phyloP scores from a whole-genome alignment of 352 stramenopile genomes.

The Pythium periplocum region DNA sequence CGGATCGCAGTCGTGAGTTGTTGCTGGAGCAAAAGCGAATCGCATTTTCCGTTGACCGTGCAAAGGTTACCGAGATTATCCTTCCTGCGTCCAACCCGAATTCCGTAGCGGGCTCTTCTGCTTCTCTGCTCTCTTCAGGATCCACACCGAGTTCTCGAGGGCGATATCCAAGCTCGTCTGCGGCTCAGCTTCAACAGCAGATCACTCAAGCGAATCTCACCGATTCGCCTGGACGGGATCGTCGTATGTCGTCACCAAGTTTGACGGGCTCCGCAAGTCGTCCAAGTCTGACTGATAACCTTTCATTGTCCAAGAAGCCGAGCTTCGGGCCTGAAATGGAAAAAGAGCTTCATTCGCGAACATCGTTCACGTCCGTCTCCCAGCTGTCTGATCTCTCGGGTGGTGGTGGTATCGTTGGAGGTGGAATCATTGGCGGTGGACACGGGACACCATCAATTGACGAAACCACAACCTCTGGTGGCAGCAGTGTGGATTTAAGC shows the following conservation, averaged over 20 bases:
- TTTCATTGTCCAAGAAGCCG: slow-evolving; percentile 35
- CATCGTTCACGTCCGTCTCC: slow-evolving; percentile 72
- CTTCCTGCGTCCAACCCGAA: slow-evolving; percentile 43
- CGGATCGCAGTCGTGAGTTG: slow-evolving; percentile 65
- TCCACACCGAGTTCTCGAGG: not conserved
- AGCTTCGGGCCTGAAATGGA: slow-evolving; percentile 31
- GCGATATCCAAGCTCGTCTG: slow-evolving; percentile 3
- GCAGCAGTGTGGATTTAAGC: slow-evolving; percentile 1
- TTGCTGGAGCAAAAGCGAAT: slow-evolving; percentile 86
- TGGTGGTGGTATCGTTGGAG: not conserved
- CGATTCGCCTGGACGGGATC: slow-evolving; percentile 1
- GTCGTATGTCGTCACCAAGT: slow-evolving; percentile 26
- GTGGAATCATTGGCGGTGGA: no score
- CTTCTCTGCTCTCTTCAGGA: no score
- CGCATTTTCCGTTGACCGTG: slow-evolving; percentile 77
- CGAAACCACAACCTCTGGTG: not conserved
- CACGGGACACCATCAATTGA: not conserved
- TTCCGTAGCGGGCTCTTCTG: slow-evolving; percentile 4
- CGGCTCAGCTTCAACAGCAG: not conserved
- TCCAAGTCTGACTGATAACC: slow-evolving; percentile 3
- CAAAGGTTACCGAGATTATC: slow-evolving; percentile 83
- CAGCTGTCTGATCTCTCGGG: slow-evolving; percentile 36
- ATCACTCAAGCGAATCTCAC: not conserved
- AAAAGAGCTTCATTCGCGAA: slow-evolving; percentile 22
- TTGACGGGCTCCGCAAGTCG: slow-evolving; percentile 28